phyloP scores from a whole-genome alignment of 345 rosid genomes.

The Boechera stricta region DNA sequence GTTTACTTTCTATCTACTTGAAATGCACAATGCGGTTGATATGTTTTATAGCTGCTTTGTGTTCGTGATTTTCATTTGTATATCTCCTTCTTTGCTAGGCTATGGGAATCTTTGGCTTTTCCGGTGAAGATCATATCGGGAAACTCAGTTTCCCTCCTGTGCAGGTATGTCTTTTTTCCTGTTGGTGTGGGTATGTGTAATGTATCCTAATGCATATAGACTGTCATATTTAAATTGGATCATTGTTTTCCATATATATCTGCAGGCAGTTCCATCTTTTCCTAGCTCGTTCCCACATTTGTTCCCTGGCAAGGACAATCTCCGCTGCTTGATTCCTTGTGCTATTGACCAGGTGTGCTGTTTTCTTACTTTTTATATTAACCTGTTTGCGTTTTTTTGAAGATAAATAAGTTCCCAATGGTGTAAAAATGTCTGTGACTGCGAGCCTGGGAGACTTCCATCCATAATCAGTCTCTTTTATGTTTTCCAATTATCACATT shows the following conservation, averaged over 20 bases:
- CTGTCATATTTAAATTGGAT: conserved; percentile 19
- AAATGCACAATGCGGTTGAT: conserved; percentile 6
- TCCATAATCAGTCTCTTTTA: neutral
- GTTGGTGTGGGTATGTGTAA: neutral
- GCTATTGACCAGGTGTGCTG: conserved; percentile 89
- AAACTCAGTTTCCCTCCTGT: conserved; percentile 94
- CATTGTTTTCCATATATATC: neutral
- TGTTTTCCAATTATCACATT: neutral
- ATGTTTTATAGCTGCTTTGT: neutral
- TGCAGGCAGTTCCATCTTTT: conserved; percentile 96
- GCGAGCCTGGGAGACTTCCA: neutral
- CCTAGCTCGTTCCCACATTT: conserved; percentile 92
- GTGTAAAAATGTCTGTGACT: neutral
- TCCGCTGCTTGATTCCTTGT: conserved; percentile 93
- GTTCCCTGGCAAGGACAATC: conserved; percentile 70
- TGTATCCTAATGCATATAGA: neutral
- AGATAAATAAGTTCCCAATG: neutral
- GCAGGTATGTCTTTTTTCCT: conserved; percentile 59
- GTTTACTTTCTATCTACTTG: neutral
- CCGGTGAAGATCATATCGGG: conserved; percentile 94
- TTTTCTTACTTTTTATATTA: neutral
- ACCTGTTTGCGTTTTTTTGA: neutral
- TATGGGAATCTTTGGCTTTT: conserved; percentile 89
- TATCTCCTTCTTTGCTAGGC: conserved; percentile 51
- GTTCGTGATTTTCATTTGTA: conserved; percentile 21